Conservation (phyloP, 352 stramenopile species). For the Globisporangium barbulae region DNA sequence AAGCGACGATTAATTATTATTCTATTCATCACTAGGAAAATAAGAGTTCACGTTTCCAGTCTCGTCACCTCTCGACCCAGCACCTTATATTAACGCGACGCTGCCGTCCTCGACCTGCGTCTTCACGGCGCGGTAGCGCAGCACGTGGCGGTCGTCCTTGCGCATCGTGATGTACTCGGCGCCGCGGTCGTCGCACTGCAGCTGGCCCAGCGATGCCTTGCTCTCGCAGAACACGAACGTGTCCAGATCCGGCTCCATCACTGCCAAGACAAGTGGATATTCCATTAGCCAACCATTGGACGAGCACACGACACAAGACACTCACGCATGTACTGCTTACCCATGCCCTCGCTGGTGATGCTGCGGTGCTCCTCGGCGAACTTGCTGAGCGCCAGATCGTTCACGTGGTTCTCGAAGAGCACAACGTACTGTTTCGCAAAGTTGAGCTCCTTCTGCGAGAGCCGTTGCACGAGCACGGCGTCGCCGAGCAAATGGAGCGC, state of each 20-base stretch:
- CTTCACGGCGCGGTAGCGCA: constrained; percentile 66
- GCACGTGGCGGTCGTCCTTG: constrained; percentile 58
- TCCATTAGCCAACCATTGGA: background rate
- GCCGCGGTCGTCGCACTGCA: constrained; percentile 75
- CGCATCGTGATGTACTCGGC: constrained; percentile 60
- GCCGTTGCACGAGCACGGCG: constrained; percentile 35
- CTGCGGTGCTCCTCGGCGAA: constrained; percentile 62
- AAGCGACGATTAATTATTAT: constrained; percentile 12
- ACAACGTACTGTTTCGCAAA: constrained; percentile 74
- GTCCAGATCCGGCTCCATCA: constrained; percentile 69
- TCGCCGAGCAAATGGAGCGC: constrained; percentile 57
- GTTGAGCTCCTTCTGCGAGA: constrained; percentile 70
- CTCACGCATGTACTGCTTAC: constrained; percentile 19
- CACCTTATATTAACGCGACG: constrained; percentile 43
- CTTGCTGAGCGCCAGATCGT: constrained; percentile 57
- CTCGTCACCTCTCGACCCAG: background rate
- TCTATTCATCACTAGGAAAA: constrained; percentile 10
- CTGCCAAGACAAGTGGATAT: constrained; percentile 21
- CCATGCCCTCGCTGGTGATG: constrained; percentile 62
- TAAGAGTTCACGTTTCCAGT: background rate
- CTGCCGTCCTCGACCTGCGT: constrained; percentile 53
- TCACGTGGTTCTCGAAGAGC: constrained; percentile 72
- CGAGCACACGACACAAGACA: background rate
- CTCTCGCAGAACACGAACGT: constrained; percentile 83
- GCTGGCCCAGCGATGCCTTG: constrained; percentile 40